phyloP scores from a whole-genome alignment of 1,139 yeast species.

The Blastobotrys apis region DNA sequence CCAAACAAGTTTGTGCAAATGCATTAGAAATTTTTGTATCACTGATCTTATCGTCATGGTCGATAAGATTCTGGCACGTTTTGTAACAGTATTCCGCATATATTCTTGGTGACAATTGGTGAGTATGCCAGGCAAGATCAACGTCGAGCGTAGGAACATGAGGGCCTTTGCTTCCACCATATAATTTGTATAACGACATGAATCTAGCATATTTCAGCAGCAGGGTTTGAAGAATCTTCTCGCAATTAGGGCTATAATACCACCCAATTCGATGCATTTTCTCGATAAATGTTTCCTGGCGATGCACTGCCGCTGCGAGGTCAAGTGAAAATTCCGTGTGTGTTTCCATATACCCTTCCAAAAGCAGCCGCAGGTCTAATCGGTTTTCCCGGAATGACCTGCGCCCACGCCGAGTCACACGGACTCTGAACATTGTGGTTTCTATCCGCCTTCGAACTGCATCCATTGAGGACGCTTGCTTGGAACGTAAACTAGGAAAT shows the following conservation, averaged over 20 bases:
- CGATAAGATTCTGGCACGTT: slow-evolving; percentile 25
- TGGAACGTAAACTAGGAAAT: no score
- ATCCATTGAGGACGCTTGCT: neutral
- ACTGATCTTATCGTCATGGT: slow-evolving; percentile 37
- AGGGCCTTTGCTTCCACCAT: slow-evolving; percentile 9
- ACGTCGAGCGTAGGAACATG: slow-evolving; percentile 41
- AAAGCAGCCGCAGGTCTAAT: slow-evolving; percentile 16
- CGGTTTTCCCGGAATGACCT: neutral
- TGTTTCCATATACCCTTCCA: slow-evolving; percentile 27
- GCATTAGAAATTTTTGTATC: slow-evolving; percentile 27
- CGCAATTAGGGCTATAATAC: slow-evolving; percentile 31
- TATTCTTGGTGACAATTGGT: slow-evolving; percentile 33
- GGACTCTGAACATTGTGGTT: no score
- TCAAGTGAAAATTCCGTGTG: slow-evolving; percentile 24
- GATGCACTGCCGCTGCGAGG: slow-evolving; percentile 36
- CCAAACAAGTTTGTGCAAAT: slow-evolving; percentile 29
- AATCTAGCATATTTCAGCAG: slow-evolving; percentile 34
- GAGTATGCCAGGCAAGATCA: slow-evolving; percentile 44
- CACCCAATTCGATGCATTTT: slow-evolving; percentile 36
- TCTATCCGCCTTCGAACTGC: no score
- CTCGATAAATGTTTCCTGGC: slow-evolving; percentile 37
- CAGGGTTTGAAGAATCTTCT: slow-evolving; percentile 20
- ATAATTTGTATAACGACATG: slow-evolving; percentile 26
- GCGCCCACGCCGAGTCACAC: neutral
- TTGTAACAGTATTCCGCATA: slow-evolving; percentile 31